Percentiles rank a stretch among this genome's conserved stretches.
Evolutionary conservation across 176 grass and related monocot genomes (phyloP).

Genomic region (Ampelocalamus luodianensis): DNA sequence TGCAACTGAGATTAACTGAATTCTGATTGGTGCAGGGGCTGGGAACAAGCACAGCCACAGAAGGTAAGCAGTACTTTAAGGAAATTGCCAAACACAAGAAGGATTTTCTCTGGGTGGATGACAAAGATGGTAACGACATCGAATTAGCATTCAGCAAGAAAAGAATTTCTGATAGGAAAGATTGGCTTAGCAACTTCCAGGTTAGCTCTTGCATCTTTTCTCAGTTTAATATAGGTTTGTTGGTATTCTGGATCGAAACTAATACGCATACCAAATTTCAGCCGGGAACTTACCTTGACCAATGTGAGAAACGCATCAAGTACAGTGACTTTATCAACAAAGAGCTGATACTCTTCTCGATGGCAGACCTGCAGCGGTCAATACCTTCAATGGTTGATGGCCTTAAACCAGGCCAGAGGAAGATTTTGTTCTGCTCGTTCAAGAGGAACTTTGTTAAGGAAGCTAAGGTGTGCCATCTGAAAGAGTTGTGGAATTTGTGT

Average conservation of each 20-base stretch:
- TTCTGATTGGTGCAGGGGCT: slow-evolving; percentile 57
- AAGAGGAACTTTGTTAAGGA: slow-evolving; percentile 83
- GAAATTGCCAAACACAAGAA: slow-evolving; percentile 59
- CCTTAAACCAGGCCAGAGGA: slow-evolving; percentile 84
- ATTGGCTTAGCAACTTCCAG: slow-evolving; percentile 80
- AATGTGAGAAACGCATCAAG: slow-evolving; percentile 55
- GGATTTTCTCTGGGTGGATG: slow-evolving; percentile 70
- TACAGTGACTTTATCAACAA: slow-evolving; percentile 97
- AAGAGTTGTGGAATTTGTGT: neutral
- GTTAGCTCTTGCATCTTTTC: slow-evolving; percentile 37
- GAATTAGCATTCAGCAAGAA: slow-evolving; percentile 96
- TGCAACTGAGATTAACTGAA: neutral
- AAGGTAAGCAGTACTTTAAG: slow-evolving; percentile 71
- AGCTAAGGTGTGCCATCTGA: slow-evolving; percentile 57
- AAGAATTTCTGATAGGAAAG: slow-evolving; percentile 71
- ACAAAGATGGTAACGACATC: slow-evolving; percentile 66
- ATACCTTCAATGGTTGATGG: slow-evolving; percentile 97
- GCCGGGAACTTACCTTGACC: slow-evolving; percentile 84
- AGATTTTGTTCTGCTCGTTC: slow-evolving; percentile 89
- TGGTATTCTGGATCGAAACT: slow-evolving; percentile 15
- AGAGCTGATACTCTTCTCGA: slow-evolving; percentile 86
- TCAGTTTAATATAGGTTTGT: neutral
- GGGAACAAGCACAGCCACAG: slow-evolving; percentile 78
- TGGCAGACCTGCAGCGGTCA: slow-evolving; percentile 87
- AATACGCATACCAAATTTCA: slow-evolving; percentile 38